Evolutionary conservation across 257 asterid species (phyloP).

Genomic region (Salvia splendens): DNA sequence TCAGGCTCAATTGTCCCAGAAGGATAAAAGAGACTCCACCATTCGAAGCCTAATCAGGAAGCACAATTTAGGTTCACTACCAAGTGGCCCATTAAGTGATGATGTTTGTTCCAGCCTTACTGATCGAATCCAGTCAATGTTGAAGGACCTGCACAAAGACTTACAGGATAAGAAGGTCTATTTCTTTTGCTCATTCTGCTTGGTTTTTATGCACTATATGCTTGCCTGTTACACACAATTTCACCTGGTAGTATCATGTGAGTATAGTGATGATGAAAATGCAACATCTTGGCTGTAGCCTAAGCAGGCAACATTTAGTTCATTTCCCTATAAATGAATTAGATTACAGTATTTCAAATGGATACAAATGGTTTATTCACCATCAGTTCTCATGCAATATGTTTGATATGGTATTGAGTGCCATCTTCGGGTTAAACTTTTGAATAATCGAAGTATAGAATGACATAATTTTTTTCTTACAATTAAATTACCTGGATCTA

Average conservation of each 20-base stretch:
- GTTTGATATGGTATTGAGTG: constrained; percentile 13
- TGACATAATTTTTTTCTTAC: background rate
- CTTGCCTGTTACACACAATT: constrained; percentile 21
- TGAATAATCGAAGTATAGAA: background rate
- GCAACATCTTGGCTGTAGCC: background rate
- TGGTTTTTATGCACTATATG: constrained; percentile 9
- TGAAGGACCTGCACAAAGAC: constrained; percentile 57
- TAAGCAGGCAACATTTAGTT: constrained; percentile 23
- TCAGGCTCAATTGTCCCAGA: constrained; percentile 65
- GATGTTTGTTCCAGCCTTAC: constrained; percentile 72
- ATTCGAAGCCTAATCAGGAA: constrained; percentile 55
- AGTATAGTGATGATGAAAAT: background rate
- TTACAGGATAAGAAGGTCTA: constrained; percentile 75
- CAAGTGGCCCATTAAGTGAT: constrained; percentile 62
- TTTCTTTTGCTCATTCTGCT: constrained; percentile 26
- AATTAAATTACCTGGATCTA: background rate
- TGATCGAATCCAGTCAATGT: constrained; percentile 58
- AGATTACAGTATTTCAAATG: background rate
- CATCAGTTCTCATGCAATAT: constrained; percentile 1
- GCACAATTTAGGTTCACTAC: constrained; percentile 75
- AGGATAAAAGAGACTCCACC: constrained; percentile 66
- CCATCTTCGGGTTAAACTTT: constrained; percentile 8
- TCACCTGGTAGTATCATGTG: constrained; percentile 11
- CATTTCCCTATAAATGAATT: constrained; percentile 13
- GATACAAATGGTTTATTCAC: constrained; percentile 14